A percentile compares a stretch with the other conserved stretches of the same genome.
Evolutionary conservation across 371 early-diverging fungal genomes (phyloP).

Genomic region (Smittium mucronatum): DNA sequence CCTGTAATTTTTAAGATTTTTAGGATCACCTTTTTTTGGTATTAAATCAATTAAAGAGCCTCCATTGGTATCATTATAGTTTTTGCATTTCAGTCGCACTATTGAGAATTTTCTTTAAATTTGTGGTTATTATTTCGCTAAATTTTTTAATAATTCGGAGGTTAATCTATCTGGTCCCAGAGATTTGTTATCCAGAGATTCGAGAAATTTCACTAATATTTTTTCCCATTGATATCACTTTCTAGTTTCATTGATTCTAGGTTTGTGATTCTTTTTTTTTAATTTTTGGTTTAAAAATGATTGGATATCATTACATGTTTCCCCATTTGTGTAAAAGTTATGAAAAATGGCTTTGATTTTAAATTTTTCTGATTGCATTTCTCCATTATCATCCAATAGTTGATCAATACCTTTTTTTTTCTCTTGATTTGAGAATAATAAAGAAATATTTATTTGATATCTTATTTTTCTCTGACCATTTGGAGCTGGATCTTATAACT

Average conservation of each 20-base stretch:
- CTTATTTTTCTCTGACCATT: background rate
- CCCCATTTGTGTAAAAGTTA: background rate
- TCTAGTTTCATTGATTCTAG: background rate
- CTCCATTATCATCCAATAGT: background rate
- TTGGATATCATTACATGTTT: background rate
- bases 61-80: conserved; percentile 1
- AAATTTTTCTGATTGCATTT: background rate
- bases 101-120: background rate
- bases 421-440: background rate
- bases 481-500: background rate
- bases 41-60: background rate
- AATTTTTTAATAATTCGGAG: conserved; percentile 9
- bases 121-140: background rate
- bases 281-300: background rate
- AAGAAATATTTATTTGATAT: conserved; percentile 3
- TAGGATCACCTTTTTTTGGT: conserved; percentile 15
- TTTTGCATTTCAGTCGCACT: background rate
- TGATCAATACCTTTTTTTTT: background rate
- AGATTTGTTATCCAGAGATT: background rate
- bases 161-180: background rate
- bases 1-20: conserved; percentile 10
- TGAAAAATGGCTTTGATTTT: background rate
- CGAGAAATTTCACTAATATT: background rate
- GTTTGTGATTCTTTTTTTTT: background rate
- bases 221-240: background rate